phyloP scores from a whole-genome alignment of 805 yeast genomes.

The Yarrowia sp. region DNA sequence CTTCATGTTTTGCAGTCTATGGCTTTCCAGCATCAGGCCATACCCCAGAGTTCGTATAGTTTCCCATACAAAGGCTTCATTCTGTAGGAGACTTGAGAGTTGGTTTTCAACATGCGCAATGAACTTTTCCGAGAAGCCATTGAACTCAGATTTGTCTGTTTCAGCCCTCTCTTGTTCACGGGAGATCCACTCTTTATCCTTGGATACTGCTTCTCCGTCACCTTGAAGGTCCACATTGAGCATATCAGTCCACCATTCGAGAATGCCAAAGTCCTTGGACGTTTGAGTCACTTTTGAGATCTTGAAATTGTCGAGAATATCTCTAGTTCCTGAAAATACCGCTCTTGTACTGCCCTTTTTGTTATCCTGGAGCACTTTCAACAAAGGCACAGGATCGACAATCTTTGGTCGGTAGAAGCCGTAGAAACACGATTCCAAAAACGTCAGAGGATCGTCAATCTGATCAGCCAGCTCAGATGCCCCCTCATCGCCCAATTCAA shows the following conservation, averaged over 20 bases:
- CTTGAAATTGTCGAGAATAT: slow-evolving; percentile 14
- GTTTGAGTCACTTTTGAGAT: slow-evolving; percentile 1
- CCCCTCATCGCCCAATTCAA: slow-evolving; percentile 1
- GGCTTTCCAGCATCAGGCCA: slow-evolving; percentile 19
- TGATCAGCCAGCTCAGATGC: neutral
- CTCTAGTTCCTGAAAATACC: neutral
- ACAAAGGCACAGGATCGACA: slow-evolving; percentile 18
- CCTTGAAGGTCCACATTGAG: slow-evolving; percentile 21
- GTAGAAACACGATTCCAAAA: slow-evolving; percentile 18
- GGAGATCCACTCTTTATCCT: slow-evolving; percentile 21
- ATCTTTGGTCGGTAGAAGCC: slow-evolving; percentile 24
- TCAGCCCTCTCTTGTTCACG: neutral
- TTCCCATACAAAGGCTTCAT: slow-evolving; percentile 25
- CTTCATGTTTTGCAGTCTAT: slow-evolving; percentile 8
- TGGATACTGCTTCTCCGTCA: slow-evolving; percentile 25
- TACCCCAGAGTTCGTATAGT: slow-evolving; percentile 17
- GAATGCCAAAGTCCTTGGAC: slow-evolving; percentile 7
- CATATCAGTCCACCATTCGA: slow-evolving; percentile 29
- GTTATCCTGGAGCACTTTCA: slow-evolving; percentile 13
- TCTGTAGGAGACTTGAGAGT: slow-evolving; percentile 1
- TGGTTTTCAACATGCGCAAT: slow-evolving; percentile 11
- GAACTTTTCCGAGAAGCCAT: slow-evolving; percentile 29
- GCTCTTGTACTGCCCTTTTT: neutral
- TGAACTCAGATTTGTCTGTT: slow-evolving; percentile 20
- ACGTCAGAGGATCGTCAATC: slow-evolving; percentile 19